Evolutionary conservation across 129 eudicot genomes (phyloP).

Genomic region (Artemisia tridentata): DNA sequence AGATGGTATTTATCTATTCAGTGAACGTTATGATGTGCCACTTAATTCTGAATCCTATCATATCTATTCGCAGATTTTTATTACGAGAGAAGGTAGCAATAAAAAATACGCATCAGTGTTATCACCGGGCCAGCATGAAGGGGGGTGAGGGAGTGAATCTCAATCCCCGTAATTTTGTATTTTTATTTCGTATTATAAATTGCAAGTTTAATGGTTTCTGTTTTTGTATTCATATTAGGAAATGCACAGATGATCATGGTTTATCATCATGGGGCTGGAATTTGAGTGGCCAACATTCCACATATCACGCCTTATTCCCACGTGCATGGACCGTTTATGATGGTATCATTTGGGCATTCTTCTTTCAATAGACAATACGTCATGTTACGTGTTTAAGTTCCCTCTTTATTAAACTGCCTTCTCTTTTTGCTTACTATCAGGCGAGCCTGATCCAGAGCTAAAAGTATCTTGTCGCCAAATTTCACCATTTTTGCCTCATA

Average conservation of each 20-base stretch:
- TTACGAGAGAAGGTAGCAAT: slow-evolving; percentile 79
- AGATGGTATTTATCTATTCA: not conserved
- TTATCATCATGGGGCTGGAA: slow-evolving; percentile 99
- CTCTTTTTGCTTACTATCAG: slow-evolving; percentile 36
- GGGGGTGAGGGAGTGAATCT: slow-evolving; percentile 56
- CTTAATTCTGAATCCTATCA: not conserved
- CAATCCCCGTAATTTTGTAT: too few species aligned
- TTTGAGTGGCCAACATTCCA: slow-evolving; percentile 88
- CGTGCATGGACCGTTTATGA: slow-evolving; percentile 98
- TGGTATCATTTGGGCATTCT: slow-evolving; percentile 44
- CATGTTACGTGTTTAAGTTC: not conserved
- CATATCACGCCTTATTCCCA: slow-evolving; percentile 95
- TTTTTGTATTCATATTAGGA: slow-evolving; percentile 37
- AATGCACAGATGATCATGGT: slow-evolving; percentile 83
- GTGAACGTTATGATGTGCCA: not conserved
- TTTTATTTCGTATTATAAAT: not conserved
- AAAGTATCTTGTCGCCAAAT: slow-evolving; percentile 95
- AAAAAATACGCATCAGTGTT: slow-evolving; percentile 85
- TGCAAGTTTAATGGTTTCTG: not conserved
- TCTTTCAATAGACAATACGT: not conserved
- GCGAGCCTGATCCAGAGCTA: slow-evolving; percentile 95
- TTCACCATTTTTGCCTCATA: slow-evolving; percentile 96
- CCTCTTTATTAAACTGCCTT: not conserved
- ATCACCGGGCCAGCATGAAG: slow-evolving; percentile 89
- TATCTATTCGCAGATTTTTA: slow-evolving; percentile 58